Base-by-base conservation (phyloP, 441 rosid species). In the Capsella rubella region DNA sequence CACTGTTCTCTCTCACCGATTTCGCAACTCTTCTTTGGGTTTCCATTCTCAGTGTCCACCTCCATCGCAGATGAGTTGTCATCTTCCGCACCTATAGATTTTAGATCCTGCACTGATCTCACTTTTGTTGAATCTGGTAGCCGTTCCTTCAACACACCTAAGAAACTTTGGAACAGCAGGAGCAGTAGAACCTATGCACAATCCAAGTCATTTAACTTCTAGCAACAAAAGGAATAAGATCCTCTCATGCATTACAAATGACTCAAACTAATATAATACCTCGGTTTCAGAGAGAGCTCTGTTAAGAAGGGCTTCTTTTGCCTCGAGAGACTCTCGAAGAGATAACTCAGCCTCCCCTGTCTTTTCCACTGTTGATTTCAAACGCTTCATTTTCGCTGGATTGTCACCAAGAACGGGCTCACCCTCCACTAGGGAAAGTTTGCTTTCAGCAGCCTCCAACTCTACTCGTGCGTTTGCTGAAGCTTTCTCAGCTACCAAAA, bases 381-480 rank as follows among this genome's bases (percentile, higher is more conserved):
- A 79, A 55, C 87, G 97, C 82, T 85, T 93, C 85, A 93, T 79
- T 85, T 83, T 89, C 1, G 69, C 91, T 64, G 98, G 97, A 69
- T 89, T 93, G 25, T 88, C 99, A 65, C 97, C 98, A 63, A 92
- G 89, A 43, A 93, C 90, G 37, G 99, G 98, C 77, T 90, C 91
- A 80, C 99, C 99, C 29, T 87, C 97, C 59, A 92, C 87, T 55
- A 93, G 80, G 51, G 89, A 72, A 73, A 96, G 95, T 86, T 86
- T 96, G 65, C 90, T 86, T 85, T 90, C 99, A 25, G 95, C 91
- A 66, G 85, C 81, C 76, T 86, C 96, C 76, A 93, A 80, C 74
- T 87, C 99, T 62, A 80, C 88, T 78, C 89, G 84, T 69, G 92
- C 90, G 79, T 79, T 87, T 37, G 85, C 82, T 59, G 91, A 87